These are phyloP conservation scores for Phytophthora europaea DNA, from an alignment of 352 stramenopile species.

Conservation along the genomic window DNA sequence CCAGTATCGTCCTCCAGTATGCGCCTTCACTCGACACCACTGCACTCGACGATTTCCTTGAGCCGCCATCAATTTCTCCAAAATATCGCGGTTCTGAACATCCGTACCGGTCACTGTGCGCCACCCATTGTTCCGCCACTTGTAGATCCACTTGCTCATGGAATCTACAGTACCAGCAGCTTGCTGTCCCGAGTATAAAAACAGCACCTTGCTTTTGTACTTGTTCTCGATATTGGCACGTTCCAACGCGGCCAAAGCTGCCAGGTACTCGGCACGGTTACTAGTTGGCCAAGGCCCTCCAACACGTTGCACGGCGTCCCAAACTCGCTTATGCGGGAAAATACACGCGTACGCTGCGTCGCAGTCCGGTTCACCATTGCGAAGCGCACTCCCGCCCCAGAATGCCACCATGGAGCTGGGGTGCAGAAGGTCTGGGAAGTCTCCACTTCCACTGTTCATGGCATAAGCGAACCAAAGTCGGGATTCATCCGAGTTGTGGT, in stretches of 20 bases:
- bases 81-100: conserved; percentile 27
- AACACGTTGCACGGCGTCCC: conserved; percentile 56
- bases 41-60: conserved; percentile 19
- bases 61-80: conserved; percentile 17
- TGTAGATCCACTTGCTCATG: conserved; percentile 32
- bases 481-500: conserved; percentile 8
- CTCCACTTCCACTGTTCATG: conserved; percentile 5
- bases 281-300: conserved; percentile 13
- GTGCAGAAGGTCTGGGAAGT: conserved; percentile 55
- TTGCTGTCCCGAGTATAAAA: conserved; percentile 31
- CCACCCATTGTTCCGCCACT: conserved; percentile 33
- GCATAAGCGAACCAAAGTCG: conserved; percentile 26
- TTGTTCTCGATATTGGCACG: conserved; percentile 22
- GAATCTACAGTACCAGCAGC: conserved; percentile 21
- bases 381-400: conserved; percentile 46
- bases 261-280: conserved; percentile 31
- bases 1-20: conserved; percentile 17
- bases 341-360: conserved; percentile 71
- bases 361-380: conserved; percentile 57
- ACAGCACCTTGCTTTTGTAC: conserved; percentile 13
- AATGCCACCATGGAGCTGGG: conserved; percentile 63
- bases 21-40: conserved; percentile 22
- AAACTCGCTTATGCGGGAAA: conserved; percentile 60
- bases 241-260: conserved; percentile 22
- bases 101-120: conserved; percentile 10